Percentiles rank a stretch among this genome's conserved stretches.
Conservation (phyloP, 441 rosid genomes). For the Manihot esculenta region DNA sequence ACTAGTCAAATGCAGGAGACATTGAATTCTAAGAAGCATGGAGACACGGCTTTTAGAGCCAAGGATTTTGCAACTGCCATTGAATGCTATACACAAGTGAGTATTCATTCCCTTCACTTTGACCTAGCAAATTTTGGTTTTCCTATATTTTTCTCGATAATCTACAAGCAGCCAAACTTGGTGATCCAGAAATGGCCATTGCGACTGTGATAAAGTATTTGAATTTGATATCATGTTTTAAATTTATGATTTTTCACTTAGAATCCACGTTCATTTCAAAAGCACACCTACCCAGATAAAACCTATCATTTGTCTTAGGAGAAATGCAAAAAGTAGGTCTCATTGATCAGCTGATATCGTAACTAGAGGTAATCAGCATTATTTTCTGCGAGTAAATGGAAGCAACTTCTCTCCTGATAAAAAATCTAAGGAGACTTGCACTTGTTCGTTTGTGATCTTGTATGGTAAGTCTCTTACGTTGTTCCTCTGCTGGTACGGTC, state of each 20-base stretch:
- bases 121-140: background rate
- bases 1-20: constrained; percentile 90
- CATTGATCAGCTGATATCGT: too few relatives aligned
- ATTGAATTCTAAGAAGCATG: constrained; percentile 75
- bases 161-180: background rate
- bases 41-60: constrained; percentile 82
- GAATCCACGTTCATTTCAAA: too few relatives aligned
- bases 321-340: too few relatives aligned
- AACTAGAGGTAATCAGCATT: background rate
- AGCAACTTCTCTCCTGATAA: background rate
- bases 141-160: background rate
- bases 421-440: background rate
- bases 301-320: too few relatives aligned
- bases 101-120: constrained; percentile 3
- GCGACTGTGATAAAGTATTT: too few relatives aligned
- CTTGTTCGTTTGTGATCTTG: background rate
- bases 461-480: too few relatives aligned
- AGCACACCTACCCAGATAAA: too few relatives aligned
- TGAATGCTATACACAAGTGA: constrained; percentile 73
- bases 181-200: background rate
- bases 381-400: background rate
- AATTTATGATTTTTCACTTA: too few relatives aligned
- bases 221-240: too few relatives aligned
- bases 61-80: constrained; percentile 72
- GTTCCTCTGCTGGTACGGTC: too few relatives aligned